phyloP scores from a whole-genome alignment of 2,329 filamentous ascomycete genomes.

The Phyllosticta paracitricarpa region DNA sequence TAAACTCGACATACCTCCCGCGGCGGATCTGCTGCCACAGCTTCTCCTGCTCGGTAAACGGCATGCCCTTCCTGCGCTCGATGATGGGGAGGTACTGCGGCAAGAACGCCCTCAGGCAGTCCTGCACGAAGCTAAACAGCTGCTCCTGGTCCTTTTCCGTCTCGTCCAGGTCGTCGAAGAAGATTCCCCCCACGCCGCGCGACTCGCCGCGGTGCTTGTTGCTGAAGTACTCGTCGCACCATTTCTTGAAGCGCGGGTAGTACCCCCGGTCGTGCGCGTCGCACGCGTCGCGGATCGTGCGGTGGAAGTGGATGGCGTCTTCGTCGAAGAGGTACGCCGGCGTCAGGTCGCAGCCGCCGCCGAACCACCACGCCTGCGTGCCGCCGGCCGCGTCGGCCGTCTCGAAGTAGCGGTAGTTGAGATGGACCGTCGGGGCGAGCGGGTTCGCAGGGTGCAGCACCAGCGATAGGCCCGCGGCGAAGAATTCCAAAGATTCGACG shows the following conservation, averaged over 20 bases:
- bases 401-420: constrained; percentile 99
- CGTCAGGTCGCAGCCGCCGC: constrained; percentile 87
- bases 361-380: constrained; percentile 93
- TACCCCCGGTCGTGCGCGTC: constrained; percentile 88
- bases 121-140: constrained; percentile 79
- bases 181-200: constrained; percentile 88
- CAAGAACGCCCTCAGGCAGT: constrained; percentile 76
- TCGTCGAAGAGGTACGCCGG: constrained; percentile 93
- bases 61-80: constrained; percentile 81
- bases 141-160: constrained; percentile 79
- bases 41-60: constrained; percentile 76
- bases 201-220: constrained; percentile 84
- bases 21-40: constrained; percentile 92
- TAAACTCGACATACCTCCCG: constrained; percentile 97
- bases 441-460: constrained; percentile 91
- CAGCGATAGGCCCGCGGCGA: constrained; percentile 84
- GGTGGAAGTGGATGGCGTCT: constrained; percentile 94
- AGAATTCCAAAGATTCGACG: constrained; percentile 83
- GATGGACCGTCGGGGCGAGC: constrained; percentile 92
- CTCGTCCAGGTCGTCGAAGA: constrained; percentile 95
- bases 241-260: constrained; percentile 91
- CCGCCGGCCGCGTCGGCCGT: constrained; percentile 76
- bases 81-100: constrained; percentile 88
- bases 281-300: constrained; percentile 82
- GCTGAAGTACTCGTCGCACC: constrained; percentile 97